Base-by-base conservation (phyloP, 495 filamentous ascomycete species). In the Niebla homalea region DNA sequence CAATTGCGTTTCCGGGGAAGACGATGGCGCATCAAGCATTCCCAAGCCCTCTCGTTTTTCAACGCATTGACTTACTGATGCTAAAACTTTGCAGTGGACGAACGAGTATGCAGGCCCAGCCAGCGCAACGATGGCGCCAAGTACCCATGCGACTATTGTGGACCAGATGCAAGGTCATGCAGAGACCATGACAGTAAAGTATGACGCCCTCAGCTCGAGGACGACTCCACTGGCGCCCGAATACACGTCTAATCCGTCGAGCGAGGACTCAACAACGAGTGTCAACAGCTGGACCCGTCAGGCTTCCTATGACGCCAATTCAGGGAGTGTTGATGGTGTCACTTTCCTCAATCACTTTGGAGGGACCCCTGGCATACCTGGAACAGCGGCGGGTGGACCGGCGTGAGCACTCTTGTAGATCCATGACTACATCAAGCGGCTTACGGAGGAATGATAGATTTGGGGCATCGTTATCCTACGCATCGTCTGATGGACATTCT, bases 291-390 rank as follows among this genome's bases (percentile, higher is more conserved):
- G 70, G 68, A 45, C 22, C 18, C 70, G 65, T 15, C 53, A 65
- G 23, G 78, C 67, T 15, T 85, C 78, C 64, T 87, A 81, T 60
- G 60, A 74, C 56, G 67, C 81, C 3, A 61, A 56, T 1, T 49
- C 61, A 3, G 69, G 71, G 23, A 63, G 57, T 21, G 61, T 70
- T 2, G 62, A 79, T 1, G 81, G 80, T 5, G 55, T 88, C 2
- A 72, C 70, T 20, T 87, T 87, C 66, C 65, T 87, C 20, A 81
- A 76, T 50, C 79, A 84, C 62, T 61, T 68, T 38, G 83, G 81
- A 52, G 54, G 54, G 19, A 48, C 29, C 12, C 38, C 43, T 14
- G 50, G 48, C 3, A 46, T 53, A 15, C 50, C 53, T 37, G 57
- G 57, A n/a, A 59, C 56, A n/a, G 49, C 48, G 7, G 53, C 53